Base-by-base conservation (phyloP, 2,329 filamentous ascomycete genomes). In the Fusarium sambucinum region DNA sequence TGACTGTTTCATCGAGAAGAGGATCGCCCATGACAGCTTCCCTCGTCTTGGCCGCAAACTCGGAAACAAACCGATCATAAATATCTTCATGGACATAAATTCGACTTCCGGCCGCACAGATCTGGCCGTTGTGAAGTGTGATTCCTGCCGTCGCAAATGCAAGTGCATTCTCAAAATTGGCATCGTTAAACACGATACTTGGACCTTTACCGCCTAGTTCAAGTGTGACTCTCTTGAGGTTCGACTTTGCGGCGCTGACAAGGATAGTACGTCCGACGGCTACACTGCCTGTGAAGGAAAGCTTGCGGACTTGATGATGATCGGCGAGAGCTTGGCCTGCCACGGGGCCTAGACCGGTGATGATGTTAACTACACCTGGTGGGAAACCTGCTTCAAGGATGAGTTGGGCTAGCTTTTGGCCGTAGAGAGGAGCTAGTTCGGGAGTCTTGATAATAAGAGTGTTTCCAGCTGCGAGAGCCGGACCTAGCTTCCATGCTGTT, bases 181-280 rank as follows among this genome's bases (percentile, higher is more conserved):
- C 86, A 70, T 90, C 88, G 2, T 84, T 81, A 55, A 90, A 90
- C 12, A 90, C 82, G 5, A 90, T 73, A 5, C 87, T 78, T 0
- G 88, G 86, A 7, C 83, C 85, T 75, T 92, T 92, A 80, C 91
- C 89, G 41, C 90, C 90, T 17, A 92, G 87, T 80, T 92, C 90
- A 38, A 92, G 85, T 21, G 89, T 92, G 44, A 92, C 89, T 84
- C 91, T 91, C 86, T 92, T 92, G 70, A 92, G 79, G 84, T 92
- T 92, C 70, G 88, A 90, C 63, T 84, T 78, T 60, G 90, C 90
- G 9, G 90, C 89, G 29, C 90, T 87, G 83, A 92, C 92, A 86
- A 93, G 90, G 80, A 93, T 91, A 76, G 7, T 82, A 29, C 86
- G 85, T 3, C 88, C 91, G 1, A 90, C 92, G 1, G 80, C 81